A percentile compares a stretch with the other conserved stretches of the same genome.
These are phyloP conservation scores for Melanogaster broomeanus DNA, from an alignment of 768 basidiomycete genomes.

Conservation along the genomic window DNA sequence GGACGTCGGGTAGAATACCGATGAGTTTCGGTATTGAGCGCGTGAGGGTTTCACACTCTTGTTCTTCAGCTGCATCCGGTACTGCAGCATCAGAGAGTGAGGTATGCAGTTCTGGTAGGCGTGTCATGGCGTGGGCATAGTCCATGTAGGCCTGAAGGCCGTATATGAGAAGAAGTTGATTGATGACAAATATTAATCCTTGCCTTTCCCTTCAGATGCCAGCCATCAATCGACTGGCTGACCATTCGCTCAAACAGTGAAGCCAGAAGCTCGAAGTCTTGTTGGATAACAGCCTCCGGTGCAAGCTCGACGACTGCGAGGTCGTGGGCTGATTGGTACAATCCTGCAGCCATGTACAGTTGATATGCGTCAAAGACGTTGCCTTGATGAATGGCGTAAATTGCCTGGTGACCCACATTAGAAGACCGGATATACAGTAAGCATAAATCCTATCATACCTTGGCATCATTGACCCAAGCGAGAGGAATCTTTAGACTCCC, in stretches of 20 bases:
- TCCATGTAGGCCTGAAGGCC: constrained; percentile 65
- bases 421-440: background rate
- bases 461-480: constrained; percentile 89
- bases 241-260: constrained; percentile 70
- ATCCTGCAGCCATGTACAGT: constrained; percentile 67
- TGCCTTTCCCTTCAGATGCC: constrained; percentile 87
- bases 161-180: constrained; percentile 7
- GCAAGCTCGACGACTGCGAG: constrained; percentile 86
- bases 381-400: constrained; percentile 60
- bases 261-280: constrained; percentile 57
- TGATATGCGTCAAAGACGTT: constrained; percentile 76
- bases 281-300: constrained; percentile 76
- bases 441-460: constrained; percentile 46
- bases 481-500: constrained; percentile 81
- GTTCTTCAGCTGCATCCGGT: constrained; percentile 47
- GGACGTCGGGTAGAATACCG: constrained; percentile 64
- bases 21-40: constrained; percentile 67
- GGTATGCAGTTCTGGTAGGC: constrained; percentile 56
- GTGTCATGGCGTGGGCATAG: constrained; percentile 64
- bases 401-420: constrained; percentile 50
- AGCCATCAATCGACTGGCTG: constrained; percentile 60
- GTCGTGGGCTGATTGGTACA: constrained; percentile 75
- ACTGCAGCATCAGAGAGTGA: constrained; percentile 42
- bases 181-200: constrained; percentile 5
- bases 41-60: constrained; percentile 61